Evolutionary conservation across 768 basidiomycete species (phyloP).

Genomic region (Podaxis rugospora): DNA sequence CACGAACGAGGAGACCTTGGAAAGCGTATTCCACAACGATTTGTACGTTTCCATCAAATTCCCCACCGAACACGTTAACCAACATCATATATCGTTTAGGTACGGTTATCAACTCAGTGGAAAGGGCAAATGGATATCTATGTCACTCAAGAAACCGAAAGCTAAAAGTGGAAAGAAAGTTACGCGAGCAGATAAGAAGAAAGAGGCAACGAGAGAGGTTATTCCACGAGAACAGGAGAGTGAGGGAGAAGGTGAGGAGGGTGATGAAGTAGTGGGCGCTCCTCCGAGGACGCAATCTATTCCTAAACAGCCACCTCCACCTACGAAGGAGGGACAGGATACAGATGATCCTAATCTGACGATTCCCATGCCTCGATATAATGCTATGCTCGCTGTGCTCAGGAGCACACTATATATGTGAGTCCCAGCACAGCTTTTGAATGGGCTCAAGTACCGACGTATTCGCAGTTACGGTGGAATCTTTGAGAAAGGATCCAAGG

Average conservation of each 20-base stretch:
- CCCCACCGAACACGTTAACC: not conserved
- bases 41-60: slow-evolving; percentile 45
- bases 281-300: not conserved
- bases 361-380: slow-evolving; percentile 71
- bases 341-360: slow-evolving; percentile 63
- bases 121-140: slow-evolving; percentile 73
- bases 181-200: slow-evolving; percentile 38
- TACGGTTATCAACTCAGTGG: slow-evolving; percentile 74
- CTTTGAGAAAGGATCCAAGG: slow-evolving; percentile 73
- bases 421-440: slow-evolving; percentile 20
- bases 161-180: slow-evolving; percentile 31
- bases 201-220: slow-evolving; percentile 15
- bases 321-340: slow-evolving; percentile 26
- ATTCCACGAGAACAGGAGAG: slow-evolving; percentile 15
- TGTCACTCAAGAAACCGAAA: slow-evolving; percentile 76
- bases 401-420: slow-evolving; percentile 85
- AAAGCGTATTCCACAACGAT: slow-evolving; percentile 86
- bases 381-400: slow-evolving; percentile 83
- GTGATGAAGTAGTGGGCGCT: slow-evolving; percentile 12
- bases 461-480: slow-evolving; percentile 78
- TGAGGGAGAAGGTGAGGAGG: slow-evolving; percentile 16
- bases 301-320: not conserved
- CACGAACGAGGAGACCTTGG: slow-evolving; percentile 74
- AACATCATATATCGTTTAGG: slow-evolving; percentile 28
- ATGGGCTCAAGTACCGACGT: not conserved